phyloP scores from a whole-genome alignment of 495 filamentous ascomycete genomes.

The Mycothermus thermophilus region DNA sequence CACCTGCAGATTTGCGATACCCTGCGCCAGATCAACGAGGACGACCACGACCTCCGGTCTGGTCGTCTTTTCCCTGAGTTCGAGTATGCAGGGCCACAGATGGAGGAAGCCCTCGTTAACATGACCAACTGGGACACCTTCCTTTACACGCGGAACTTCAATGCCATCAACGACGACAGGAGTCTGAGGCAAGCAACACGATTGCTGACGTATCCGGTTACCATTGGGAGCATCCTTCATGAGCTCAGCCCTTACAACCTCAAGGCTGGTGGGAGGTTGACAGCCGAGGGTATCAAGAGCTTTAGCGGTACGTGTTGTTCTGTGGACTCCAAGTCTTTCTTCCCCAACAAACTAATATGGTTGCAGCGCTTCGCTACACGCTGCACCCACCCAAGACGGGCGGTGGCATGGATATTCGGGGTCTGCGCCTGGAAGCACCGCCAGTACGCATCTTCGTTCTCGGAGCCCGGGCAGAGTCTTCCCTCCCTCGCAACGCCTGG shows the following conservation, averaged over 20 bases:
- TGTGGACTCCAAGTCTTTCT: background rate
- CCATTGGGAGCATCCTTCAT: conserved; percentile 79
- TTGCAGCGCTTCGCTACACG: conserved; percentile 73
- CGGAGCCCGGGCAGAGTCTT: conserved; percentile 90
- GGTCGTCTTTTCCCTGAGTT: conserved; percentile 92
- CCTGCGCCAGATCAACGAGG: conserved; percentile 84
- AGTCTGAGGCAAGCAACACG: conserved; percentile 81
- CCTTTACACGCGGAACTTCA: conserved; percentile 75
- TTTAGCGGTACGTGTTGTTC: conserved; percentile 55
- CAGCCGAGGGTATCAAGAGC: conserved; percentile 78
- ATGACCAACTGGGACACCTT: conserved; percentile 99
- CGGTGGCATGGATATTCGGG: conserved; percentile 57
- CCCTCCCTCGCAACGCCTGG: conserved; percentile 87
- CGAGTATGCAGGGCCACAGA: conserved; percentile 71
- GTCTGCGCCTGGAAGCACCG: conserved; percentile 67
- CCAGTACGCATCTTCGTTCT: conserved; percentile 87
- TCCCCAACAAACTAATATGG: conserved; percentile 1
- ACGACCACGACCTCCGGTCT: conserved; percentile 87
- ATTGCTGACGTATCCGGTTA: conserved; percentile 85
- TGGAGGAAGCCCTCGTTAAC: conserved; percentile 85
- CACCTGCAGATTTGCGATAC: conserved; percentile 89
- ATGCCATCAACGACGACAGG: conserved; percentile 75
- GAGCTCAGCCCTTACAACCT: conserved; percentile 87
- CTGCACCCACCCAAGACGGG: conserved; percentile 77
- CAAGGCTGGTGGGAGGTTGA: conserved; percentile 56